A percentile compares a stretch with the other conserved stretches of the same genome.
phyloP scores from a whole-genome alignment of 1,139 yeast species.

The Saccharomyces hybrid region DNA sequence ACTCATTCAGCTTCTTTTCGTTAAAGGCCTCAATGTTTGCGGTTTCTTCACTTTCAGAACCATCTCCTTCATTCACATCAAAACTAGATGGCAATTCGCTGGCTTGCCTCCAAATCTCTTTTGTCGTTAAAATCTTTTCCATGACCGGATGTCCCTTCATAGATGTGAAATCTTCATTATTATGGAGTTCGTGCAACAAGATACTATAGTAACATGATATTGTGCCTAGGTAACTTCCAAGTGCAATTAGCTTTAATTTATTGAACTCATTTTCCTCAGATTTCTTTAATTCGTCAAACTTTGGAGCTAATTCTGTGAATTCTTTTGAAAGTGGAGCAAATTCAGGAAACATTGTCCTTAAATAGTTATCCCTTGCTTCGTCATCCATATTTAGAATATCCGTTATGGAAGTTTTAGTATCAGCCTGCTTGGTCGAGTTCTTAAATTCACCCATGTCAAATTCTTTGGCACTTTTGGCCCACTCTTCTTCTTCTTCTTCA shows the following conservation, averaged over 20 bases:
- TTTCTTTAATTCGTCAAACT: constrained; percentile 35
- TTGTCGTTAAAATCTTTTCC: constrained; percentile 70
- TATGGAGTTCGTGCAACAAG: constrained; percentile 46
- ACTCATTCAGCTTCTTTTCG: constrained; percentile 25
- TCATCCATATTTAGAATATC: constrained; percentile 34
- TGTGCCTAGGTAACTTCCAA: constrained; percentile 70
- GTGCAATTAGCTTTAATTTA: constrained; percentile 55
- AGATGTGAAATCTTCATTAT: constrained; percentile 46
- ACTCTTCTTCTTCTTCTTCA: constrained; percentile 71
- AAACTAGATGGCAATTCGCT: constrained; percentile 38
- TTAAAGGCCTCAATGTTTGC: constrained; percentile 21
- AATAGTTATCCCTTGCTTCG: constrained; percentile 41
- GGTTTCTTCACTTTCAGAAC: constrained; percentile 29
- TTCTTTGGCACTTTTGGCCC: constrained; percentile 44
- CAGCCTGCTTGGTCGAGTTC: constrained; percentile 36
- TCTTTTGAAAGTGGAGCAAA: constrained; percentile 72
- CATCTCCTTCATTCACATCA: constrained; percentile 24
- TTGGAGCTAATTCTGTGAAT: constrained; percentile 41
- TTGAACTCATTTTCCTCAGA: constrained; percentile 34
- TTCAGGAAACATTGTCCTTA: constrained; percentile 71
- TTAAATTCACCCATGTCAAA: constrained; percentile 35
- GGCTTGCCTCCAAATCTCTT: constrained; percentile 90
- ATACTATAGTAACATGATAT: constrained; percentile 70
- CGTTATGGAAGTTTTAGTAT: constrained; percentile 19
- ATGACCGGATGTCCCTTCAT: constrained; percentile 85